Evolutionary conservation across 352 stramenopile genomes (phyloP), one percentile per base, ranked within the genome.

Genomic region (Hyaloperonospora arabidopsidis): DNA sequence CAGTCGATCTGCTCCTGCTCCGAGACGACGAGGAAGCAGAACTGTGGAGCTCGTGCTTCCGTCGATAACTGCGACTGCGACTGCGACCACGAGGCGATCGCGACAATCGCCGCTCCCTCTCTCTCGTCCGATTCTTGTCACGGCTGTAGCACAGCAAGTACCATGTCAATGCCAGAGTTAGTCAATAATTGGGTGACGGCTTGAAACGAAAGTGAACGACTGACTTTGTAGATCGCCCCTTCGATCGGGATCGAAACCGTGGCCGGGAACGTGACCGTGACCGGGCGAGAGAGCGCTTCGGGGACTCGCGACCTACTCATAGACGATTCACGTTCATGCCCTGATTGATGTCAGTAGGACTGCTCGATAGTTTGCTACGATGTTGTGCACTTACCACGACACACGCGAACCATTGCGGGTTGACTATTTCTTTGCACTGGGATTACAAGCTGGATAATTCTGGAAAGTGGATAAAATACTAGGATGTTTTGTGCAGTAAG

Each of bases 281-380:
- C 15, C 49, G 58, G 18, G 34, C 50, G 17, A 39, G 45, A 28
- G 32, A 39, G 39, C 49, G 50, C 45, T 55, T 56, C 6, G 57
- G 61, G 15, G 67, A 68, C 43, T 47, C 50, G 41, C 58, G 57
- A 21, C 21, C 65, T 74, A 62, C 54, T 65, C 41, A 61, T 49
- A 52, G 35, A 29, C 25, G 25, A 7, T 29, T 55, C 43, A 49
- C 56, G 63, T 59, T 29, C 25, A 62, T 49, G 45, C 49, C 61
- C 55, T 72, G 54, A 51, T 63, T 47, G 48, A 15, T 19, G 43
- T 72, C 57, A 71, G 54, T 52, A 57, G 15, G n/a, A 19, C 23
- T 13, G 29, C 3, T 25, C 25, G 25, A 29, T 29, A 7, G 25
- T 7, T 7, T 8, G 25, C 25, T 29, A 29, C 25, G 25, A 29